Base-by-base conservation (phyloP, 1,284 basidiomycete genomes). In the Cutaneotrichosporon cavernicola region DNA sequence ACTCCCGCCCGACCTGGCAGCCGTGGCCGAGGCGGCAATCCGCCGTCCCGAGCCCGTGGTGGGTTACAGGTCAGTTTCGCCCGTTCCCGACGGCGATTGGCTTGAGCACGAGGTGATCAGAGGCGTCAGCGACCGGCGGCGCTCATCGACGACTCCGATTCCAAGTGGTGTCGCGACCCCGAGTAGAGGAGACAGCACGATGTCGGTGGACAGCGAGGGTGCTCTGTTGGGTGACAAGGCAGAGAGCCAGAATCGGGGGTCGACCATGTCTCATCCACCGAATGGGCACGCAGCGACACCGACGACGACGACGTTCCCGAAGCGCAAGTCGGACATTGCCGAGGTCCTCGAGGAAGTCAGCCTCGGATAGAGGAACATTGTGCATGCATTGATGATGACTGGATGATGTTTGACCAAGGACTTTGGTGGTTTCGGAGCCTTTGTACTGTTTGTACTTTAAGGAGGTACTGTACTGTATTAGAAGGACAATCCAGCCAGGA, bases 1-100 rank as follows among this genome's bases (percentile, higher is more conserved):
- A 1, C 51, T 34, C 16, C 31, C 31, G 14, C 51, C 51, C 31
- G 31, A 40, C 38, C 55, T 56, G 22, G 55, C 55, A 22, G 36
- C 36, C 14, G 58, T 43, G 14, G 58, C 58, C 10, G 58, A n/a
- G 21, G 58, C 60, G 0, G 68, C 70, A 2, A 67, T 77, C 4
- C 71, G 73, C 43, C 70, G 69, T 22, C 75, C 75, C 2, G 74
- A 72, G 8, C 66, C 68, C 1, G 62, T 70, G 32, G 72, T 65
- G n/a, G 65, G 70, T 52, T 47, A 43, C 26, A 56, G 61, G 34
- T n/a, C 62, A 10, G 40, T 50, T 14, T 64, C 63, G 30, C 62
- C 61, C 7, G 34, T 38, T 1, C 36, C 58, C 22, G 50, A 43
- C 5, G 32, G 13, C 6, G 58, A 60, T 22, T 40, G 32, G 46